Base-by-base conservation (phyloP, 345 rosid species). In the Brassica nigra region DNA sequence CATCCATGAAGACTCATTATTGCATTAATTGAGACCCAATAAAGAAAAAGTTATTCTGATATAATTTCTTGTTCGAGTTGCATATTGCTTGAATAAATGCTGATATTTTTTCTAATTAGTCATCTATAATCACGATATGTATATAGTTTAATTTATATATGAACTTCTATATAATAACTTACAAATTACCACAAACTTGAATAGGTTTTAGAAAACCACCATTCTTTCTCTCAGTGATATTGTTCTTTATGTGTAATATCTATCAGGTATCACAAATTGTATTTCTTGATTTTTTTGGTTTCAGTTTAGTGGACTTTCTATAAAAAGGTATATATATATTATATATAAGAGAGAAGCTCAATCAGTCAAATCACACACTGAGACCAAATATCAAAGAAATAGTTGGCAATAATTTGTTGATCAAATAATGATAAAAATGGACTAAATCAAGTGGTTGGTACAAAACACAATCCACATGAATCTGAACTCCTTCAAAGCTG, bases 401-500 rank as follows among this genome's bases (percentile, higher is more conserved):
- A 73, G 78, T 68, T 79, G 82, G 78, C 70, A 68, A 68, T 70
- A 34, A 33, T 61, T 62, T 49, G 49, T 23, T 34, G 58, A 57
- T 31, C 6, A 31, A 68, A 74, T n/a, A 66, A 55, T 78, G 27
- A n/a, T 14, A 58, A 71, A 42, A 57, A 14, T 1, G 6, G 57
- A 78, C 37, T 29, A 74, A 75, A 52, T 69, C 54, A 68, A 80
- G 52, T 64, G 80, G 80, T 81, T 76, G 83, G 77, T 81, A 58
- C 57, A 80, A 75, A 76, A 81, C 80, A 71, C 80, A 81, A 81
- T 71, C 83, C 74, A 76, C 80, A 76, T 76, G 83, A 70, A 81
- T 81, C 77, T 76, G 73, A 76, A 49, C 27, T 65, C 57, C 44
- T 75, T 80, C 80, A 70, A 76, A 75, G 75, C 14, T 67, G 83